These are phyloP conservation scores for Suillus tomentosus DNA, from an alignment of 768 basidiomycete species.

Conservation along the genomic window DNA sequence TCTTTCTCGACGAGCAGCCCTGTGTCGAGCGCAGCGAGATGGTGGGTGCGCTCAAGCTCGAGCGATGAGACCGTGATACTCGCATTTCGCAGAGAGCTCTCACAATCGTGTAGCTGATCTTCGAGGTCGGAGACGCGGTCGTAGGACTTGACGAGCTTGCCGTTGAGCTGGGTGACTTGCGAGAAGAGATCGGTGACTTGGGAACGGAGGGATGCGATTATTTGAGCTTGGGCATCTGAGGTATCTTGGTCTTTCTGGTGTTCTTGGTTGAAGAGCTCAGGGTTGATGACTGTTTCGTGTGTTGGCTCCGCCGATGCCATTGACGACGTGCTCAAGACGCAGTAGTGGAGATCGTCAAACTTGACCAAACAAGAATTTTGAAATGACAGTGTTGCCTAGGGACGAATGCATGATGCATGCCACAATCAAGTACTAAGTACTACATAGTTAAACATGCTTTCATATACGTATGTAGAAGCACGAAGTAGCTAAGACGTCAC, in stretches of 20 bases:
- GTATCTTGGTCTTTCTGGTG: slow-evolving; percentile 32
- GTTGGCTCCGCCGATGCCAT: slow-evolving; percentile 6
- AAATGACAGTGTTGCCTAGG: neutral
- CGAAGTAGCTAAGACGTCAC: neutral
- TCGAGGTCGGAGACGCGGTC: slow-evolving; percentile 92
- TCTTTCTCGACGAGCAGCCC: slow-evolving; percentile 90
- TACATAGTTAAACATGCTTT: neutral
- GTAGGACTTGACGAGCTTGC: slow-evolving; percentile 90
- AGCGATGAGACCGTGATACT: slow-evolving; percentile 74
- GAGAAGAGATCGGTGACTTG: slow-evolving; percentile 88
- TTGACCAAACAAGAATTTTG: slow-evolving; percentile 4
- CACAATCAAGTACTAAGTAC: neutral
- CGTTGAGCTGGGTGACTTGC: slow-evolving; percentile 89
- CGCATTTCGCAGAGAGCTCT: slow-evolving; percentile 57
- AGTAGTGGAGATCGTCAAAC: neutral
- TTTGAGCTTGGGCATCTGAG: slow-evolving; percentile 75
- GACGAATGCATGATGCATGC: neutral
- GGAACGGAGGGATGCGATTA: slow-evolving; percentile 76
- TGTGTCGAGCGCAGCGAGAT: slow-evolving; percentile 87
- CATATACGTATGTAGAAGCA: neutral
- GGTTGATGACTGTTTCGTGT: neutral
- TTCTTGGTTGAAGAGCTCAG: slow-evolving; percentile 17
- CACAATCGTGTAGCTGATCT: slow-evolving; percentile 76
- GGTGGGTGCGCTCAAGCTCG: slow-evolving; percentile 82
- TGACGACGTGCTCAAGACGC: slow-evolving; percentile 3